Evolutionary conservation across 352 stramenopile species (phyloP), one percentile per base, ranked within the genome.

Genomic region (Globisporangium iwayamae): DNA sequence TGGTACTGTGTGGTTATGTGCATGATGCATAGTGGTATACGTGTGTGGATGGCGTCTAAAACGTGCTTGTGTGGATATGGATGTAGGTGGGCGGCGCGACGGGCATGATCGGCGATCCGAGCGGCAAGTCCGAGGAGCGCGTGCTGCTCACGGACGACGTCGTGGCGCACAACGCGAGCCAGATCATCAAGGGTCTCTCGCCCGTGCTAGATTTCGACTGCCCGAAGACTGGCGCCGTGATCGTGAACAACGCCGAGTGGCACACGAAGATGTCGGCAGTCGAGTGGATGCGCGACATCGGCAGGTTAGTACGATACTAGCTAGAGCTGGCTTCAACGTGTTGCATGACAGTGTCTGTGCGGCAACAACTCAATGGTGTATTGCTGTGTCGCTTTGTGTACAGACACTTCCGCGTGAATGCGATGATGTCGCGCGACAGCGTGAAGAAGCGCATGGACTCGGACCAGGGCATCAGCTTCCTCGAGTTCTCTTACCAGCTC

Each of bases 401-500:
- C 55, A 90, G 85, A 48, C 84, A 94, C 67, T 99, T 99, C 72
- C 97, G 96, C 43, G 97, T 99, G 50, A 99, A 98, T 73, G 84
- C 94, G n/a, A 99, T 99, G 98, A 75, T 99, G 52, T 84, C 84
- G 47, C 97, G 97, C 64, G 98, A 99, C 65, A 99, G 93, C 58
- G 97, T 99, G 11, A 98, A 98, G 72, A 93, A 98, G 75, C 87
- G 98, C 16, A 80, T 99, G 32, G 78, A 91, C 48, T 89, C 91
- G 41, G 97, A 99, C 68, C 90, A 97, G 30, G 92, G 92, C 51
- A 94, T 99, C 74, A 98, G 87, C 63, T 99, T 99, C 79, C 90
- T 99, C 60, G 98, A 99, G 85, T 99, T 99, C 69, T 99, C 98
- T 67, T 99, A 99, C 81, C 98, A 99, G 85, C 92, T 99, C 66